These are phyloP conservation scores for Cordia subcordata DNA, from an alignment of 257 asterid genomes.

Conservation along the genomic window DNA sequence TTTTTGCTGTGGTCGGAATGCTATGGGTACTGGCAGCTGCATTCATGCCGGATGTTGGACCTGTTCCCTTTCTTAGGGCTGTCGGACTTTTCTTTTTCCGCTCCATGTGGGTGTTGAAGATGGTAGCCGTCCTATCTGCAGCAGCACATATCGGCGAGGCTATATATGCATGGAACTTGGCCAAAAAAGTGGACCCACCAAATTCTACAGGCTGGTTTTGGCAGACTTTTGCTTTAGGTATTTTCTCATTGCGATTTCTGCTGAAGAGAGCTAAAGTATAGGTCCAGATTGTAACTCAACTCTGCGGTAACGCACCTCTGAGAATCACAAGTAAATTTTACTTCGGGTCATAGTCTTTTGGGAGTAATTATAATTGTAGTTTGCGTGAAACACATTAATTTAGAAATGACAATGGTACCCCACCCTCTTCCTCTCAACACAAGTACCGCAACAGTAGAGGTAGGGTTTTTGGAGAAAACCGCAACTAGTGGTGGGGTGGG, in stretches of 20 bases:
- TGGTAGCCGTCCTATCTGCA: conserved; percentile 32
- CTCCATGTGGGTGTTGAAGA: conserved; percentile 33
- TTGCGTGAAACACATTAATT: background rate
- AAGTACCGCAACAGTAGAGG: too few relatives aligned
- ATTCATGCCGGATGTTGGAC: conserved; percentile 67
- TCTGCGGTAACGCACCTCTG: background rate
- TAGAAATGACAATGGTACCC: too few relatives aligned
- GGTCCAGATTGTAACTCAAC: background rate
- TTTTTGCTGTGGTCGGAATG: conserved; percentile 57
- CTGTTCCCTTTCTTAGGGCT: conserved; percentile 45
- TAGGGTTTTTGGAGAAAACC: too few relatives aligned
- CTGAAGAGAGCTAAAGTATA: conserved; percentile 48
- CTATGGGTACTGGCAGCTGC: conserved; percentile 56
- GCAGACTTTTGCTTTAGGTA: conserved; percentile 80
- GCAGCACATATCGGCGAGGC: conserved; percentile 71
- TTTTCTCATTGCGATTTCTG: conserved; percentile 65
- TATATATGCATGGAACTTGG: conserved; percentile 80
- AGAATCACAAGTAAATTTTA: background rate
- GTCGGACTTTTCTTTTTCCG: conserved; percentile 53
- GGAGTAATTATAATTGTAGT: background rate
- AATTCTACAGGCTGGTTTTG: conserved; percentile 87
- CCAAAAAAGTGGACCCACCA: conserved; percentile 72
- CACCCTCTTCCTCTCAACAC: too few relatives aligned
- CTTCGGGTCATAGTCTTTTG: too few relatives aligned
- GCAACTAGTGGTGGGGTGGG: too few relatives aligned